Base-by-base conservation (phyloP, 495 filamentous ascomycete species). In the Neurospora terricola region DNA sequence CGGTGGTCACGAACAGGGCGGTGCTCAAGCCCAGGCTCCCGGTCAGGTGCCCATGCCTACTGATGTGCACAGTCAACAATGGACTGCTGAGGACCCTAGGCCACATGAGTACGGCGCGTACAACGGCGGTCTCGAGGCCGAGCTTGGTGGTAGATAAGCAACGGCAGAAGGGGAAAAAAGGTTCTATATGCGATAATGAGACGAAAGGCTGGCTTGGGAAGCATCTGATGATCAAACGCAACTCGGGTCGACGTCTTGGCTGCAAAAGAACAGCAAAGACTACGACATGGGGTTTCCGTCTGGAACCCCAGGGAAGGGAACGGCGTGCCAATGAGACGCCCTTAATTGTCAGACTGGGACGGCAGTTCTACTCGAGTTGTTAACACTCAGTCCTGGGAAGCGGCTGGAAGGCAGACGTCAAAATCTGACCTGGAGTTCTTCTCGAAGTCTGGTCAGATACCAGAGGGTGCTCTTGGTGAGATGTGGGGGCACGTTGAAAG, bases 71-170 rank as follows among this genome's bases (percentile, higher is more conserved):
- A 34, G 38, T 34, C 83, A 86, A 37, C 87, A 89, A 75, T 94
- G 93, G 92, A 88, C 86, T n/a, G 86, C 85, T 30, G 94, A 97
- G 78, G 93, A 97, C 70, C 94, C 94, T 34, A 87, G 93, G 75
- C 94, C 94, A 30, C 94, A 97, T 81, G 94, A 97, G 82, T 90
- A 84, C 82, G 81, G 84, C 80, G 80, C 80, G 79, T 78, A 79
- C 73, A 83, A 84, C 82, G 85, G 81, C 77, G 90, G 90, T 59
- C 86, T 98, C 76, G 95, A 98, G 84, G 90, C 92, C 73, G 96
- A 97, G 76, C 84, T 98, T 77, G 90, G 93, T 77, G 90, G 91
- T 21, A 77, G 77, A 73, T 81, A 76, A 70, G 54, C 54, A 23
- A 62, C 23, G 45, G 12, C 23, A 16, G 54, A 62, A 34, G 54